phyloP scores from a whole-genome alignment of 2,329 filamentous ascomycete species.

The Cordyceps cicadae region DNA sequence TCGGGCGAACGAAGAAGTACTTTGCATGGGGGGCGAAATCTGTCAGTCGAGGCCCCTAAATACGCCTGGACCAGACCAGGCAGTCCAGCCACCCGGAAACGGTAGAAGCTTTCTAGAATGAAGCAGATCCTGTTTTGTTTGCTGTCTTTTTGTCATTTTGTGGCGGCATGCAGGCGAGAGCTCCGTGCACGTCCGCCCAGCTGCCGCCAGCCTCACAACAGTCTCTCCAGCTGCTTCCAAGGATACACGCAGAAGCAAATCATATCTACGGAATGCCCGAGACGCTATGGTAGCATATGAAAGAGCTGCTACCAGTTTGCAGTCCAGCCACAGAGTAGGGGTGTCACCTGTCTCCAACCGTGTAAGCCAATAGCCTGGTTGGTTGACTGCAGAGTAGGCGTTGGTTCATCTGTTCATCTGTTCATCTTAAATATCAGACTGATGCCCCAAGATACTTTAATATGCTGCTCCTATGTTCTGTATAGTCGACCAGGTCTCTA shows the following conservation, averaged over 20 bases:
- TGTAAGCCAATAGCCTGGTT: background rate
- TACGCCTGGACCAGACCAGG: background rate
- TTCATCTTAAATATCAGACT: background rate
- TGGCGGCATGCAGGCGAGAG: background rate
- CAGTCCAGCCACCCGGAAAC: background rate
- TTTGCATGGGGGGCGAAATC: background rate
- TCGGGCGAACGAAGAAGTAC: background rate
- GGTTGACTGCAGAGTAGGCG: background rate
- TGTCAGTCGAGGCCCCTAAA: background rate
- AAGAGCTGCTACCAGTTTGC: background rate
- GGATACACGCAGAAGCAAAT: background rate
- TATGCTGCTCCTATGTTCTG: too few species aligned
- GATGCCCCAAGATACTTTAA: background rate
- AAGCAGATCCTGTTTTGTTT: conserved; percentile 1
- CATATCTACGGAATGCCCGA: background rate
- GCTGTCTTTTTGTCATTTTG: background rate
- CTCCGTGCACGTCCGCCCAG: background rate
- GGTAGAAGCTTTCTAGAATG: conserved; percentile 1
- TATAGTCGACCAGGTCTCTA: background rate
- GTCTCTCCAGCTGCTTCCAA: background rate
- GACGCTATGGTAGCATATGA: background rate
- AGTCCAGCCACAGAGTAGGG: background rate
- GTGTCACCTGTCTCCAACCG: background rate
- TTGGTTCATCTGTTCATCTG: background rate
- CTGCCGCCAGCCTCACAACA: background rate